Evolutionary conservation across 352 stramenopile species (phyloP), one percentile per base, ranked within the genome.

Genomic region (Peronospora destructor): DNA sequence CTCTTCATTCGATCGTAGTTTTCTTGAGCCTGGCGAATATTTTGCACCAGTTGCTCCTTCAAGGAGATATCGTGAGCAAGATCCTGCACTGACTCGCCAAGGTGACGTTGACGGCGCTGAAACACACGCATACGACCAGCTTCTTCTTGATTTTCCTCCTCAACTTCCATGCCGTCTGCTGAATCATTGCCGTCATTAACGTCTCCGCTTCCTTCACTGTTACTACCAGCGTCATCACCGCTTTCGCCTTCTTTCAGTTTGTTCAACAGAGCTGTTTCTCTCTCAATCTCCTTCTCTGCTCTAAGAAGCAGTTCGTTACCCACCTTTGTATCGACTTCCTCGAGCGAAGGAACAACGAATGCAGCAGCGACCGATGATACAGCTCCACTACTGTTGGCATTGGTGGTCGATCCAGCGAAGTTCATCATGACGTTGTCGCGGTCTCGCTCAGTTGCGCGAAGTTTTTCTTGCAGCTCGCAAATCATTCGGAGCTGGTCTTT

Each of bases 41-140:
- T 88, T 25, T 87, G 72, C 7, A 92, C 68, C 12, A 94, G 71
- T 16, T 92, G 76, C 54, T 94, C 81, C 42, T 94, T 94, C 14
- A 92, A 49, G 6, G 84, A 89, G 56, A 94, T 94, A 28, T 92
- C 76, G 28, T 88, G 76, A 23, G 76, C 69, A 16, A 94, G 52
- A 38, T 90, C 81, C 43, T 91, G 68, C 4, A 92, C 81, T 3
- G 75, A 86, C 28, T 91, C 77, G 11, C 84, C 81, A 17, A 94
- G 57, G 33, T 91, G 76, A 8, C 75, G 73, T 41, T 94, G 84
- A 2, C 81, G 77, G 28, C 78, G 70, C 55, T 92, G 66, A 49
- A 94, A 94, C 19, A 91, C 79, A n/a, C 77, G 79, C 48, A 90
- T 77, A 48, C 75, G 74, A 51, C 86, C 75, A 10, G 61, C 80